These are phyloP conservation scores for Globisporangium paroecandrum DNA, from an alignment of 352 stramenopile species.

Conservation along the genomic window DNA sequence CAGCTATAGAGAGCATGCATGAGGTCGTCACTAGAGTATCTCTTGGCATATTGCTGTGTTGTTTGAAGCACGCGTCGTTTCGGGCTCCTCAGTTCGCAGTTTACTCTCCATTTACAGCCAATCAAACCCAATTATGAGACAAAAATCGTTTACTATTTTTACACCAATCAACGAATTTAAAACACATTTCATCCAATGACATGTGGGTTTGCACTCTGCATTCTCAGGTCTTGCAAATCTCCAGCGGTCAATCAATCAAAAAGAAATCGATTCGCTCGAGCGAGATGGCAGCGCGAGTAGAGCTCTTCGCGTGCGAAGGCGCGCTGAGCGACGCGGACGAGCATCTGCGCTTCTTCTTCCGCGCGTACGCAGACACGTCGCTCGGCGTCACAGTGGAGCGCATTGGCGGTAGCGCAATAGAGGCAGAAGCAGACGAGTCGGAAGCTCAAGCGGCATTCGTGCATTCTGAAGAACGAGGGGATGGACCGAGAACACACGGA, in stretches of 20 bases:
- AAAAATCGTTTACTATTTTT: background rate
- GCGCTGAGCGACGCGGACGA: conserved; percentile 30
- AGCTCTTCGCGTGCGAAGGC: conserved; percentile 43
- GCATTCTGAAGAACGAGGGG: background rate
- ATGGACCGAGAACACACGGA: background rate
- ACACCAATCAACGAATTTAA: background rate
- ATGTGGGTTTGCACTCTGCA: background rate
- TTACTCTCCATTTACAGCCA: conserved; percentile 6
- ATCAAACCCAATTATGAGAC: background rate
- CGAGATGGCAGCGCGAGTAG: conserved; percentile 8
- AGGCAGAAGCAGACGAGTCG: background rate
- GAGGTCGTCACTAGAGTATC: background rate
- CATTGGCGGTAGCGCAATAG: background rate
- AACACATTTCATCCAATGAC: background rate
- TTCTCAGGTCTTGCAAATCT: conserved; percentile 1
- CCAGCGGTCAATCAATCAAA: background rate
- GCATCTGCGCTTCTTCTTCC: conserved; percentile 31
- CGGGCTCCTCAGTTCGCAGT: background rate
- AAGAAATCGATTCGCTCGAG: background rate
- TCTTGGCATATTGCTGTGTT: background rate
- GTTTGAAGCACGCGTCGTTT: background rate
- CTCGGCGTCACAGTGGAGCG: conserved; percentile 27
- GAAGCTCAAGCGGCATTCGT: background rate
- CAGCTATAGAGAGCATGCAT: background rate
- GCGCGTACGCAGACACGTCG: conserved; percentile 31